Evolutionary conservation across 2,329 filamentous ascomycete species (phyloP), one percentile per base, ranked within the genome.

Genomic region (Graphilbum fragrans): DNA sequence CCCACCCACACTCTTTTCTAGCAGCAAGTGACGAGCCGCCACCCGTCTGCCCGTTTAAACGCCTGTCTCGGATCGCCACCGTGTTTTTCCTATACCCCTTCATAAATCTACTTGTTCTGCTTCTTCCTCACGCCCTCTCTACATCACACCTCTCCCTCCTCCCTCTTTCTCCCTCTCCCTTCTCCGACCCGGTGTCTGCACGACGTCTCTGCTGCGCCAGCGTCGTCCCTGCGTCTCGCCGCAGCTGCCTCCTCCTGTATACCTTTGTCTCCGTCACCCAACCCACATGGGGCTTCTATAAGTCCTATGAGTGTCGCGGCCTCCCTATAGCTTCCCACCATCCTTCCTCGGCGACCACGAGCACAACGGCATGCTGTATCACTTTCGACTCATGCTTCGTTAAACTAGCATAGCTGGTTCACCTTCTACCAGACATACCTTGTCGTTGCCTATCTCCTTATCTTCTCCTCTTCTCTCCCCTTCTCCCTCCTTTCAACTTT

Each of bases 351-450:
- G 62, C 58, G 60, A 57, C 57, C 56, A 62, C 59, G 60, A 61
- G 53, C 63, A 66, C 59, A 61, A 60, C 64, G 60, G 62, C 60
- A 67, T 67, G 62, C 56, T 55, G 68, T 72, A 63, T 61, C 54
- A 70, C 67, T 59, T 55, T 55, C 57, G 54, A 55, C 57, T 57
- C 59, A 61, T 61, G 59, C 58, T 62, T 58, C 60, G 59, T 60
- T 63, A 55, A 62, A 55, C 58, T 54, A 64, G 66, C 37, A 32
- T 38, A 12, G 16, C 37, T 37, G 22, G 8, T 23, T 25, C 35
- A 18, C 25, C 33, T 38, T 35, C 41, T 37, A 27, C 19, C 20
- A 25, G 34, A 37, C 39, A 29, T 34, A 6, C 12, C 29, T 32
- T 16, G 14, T 16, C 29, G 29, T 32, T 5, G 4, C 17, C 32